These are phyloP conservation scores for Aplosporella prunicola DNA, from an alignment of 2,329 filamentous ascomycete species.

Conservation along the genomic window DNA sequence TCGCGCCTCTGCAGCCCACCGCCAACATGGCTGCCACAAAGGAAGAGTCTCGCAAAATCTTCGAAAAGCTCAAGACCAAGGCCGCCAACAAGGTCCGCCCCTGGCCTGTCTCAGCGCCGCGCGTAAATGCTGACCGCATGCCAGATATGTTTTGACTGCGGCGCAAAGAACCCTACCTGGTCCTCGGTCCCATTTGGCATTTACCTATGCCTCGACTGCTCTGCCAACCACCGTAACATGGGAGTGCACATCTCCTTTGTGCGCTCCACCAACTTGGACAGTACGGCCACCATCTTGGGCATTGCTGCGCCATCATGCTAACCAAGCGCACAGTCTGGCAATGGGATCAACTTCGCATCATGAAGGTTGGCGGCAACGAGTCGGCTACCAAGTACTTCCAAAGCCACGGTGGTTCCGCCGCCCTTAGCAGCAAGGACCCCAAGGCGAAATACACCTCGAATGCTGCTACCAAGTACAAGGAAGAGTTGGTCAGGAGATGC, in stretches of 20 bases:
- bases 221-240: constrained; percentile 90
- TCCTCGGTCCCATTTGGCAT: constrained; percentile 95
- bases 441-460: constrained; percentile 95
- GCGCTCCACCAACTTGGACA: constrained; percentile 93
- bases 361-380: constrained; percentile 98
- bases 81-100: constrained; percentile 77
- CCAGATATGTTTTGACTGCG: constrained; percentile 96
- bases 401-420: constrained; percentile 86
- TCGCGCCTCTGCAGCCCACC: background rate
- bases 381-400: constrained; percentile 98
- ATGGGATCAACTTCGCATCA: constrained; percentile 94
- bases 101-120: constrained; percentile 7
- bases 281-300: constrained; percentile 47
- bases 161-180: constrained; percentile 97
- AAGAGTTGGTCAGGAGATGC: constrained; percentile 80
- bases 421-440: constrained; percentile 88
- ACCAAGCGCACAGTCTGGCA: constrained; percentile 56
- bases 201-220: constrained; percentile 96
- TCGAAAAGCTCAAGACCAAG: constrained; percentile 93
- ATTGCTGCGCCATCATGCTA: constrained; percentile 42
- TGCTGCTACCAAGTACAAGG: constrained; percentile 95
- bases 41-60: constrained; percentile 91
- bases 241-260: constrained; percentile 99
- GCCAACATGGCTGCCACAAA: constrained; percentile 64
- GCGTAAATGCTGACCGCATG: constrained; percentile 10